A percentile compares a stretch with the other conserved stretches of the same genome.
These are phyloP conservation scores for Kokia cookei DNA, from an alignment of 441 rosid genomes.

Conservation along the genomic window DNA sequence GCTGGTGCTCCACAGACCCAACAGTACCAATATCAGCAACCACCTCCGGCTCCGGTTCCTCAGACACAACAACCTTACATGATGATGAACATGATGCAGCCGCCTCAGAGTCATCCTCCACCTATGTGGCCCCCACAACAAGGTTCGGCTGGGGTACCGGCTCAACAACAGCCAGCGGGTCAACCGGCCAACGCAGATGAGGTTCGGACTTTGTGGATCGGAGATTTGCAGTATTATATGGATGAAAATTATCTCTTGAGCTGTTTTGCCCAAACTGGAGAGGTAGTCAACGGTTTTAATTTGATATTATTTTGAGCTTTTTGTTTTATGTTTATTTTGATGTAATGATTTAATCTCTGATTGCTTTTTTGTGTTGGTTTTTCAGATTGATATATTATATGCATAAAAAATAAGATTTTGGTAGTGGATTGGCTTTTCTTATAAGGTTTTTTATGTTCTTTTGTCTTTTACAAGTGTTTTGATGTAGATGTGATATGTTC, in stretches of 20 bases:
- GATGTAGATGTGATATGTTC: not conserved
- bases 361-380: not conserved
- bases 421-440: not conserved
- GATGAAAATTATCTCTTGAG: constrained; percentile 41
- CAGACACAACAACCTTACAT: constrained; percentile 46
- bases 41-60: constrained; percentile 23
- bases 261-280: constrained; percentile 50
- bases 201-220: constrained; percentile 70
- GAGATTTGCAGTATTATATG: constrained; percentile 71
- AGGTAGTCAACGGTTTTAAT: constrained; percentile 26
- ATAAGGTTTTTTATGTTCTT: not conserved
- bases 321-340: not conserved
- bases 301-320: not conserved
- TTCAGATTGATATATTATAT: not conserved
- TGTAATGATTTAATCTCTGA: not conserved
- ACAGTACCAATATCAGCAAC: constrained; percentile 43
- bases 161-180: constrained; percentile 28
- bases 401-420: not conserved
- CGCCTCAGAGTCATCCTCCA: constrained; percentile 37
- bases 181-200: constrained; percentile 38
- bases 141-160: constrained; percentile 16
- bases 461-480: not conserved
- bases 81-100: constrained; percentile 44
- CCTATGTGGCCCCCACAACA: constrained; percentile 45
- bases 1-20: constrained; percentile 27